Base-by-base conservation (phyloP, 2,329 filamentous ascomycete genomes). In the Claviceps maximensis region DNA sequence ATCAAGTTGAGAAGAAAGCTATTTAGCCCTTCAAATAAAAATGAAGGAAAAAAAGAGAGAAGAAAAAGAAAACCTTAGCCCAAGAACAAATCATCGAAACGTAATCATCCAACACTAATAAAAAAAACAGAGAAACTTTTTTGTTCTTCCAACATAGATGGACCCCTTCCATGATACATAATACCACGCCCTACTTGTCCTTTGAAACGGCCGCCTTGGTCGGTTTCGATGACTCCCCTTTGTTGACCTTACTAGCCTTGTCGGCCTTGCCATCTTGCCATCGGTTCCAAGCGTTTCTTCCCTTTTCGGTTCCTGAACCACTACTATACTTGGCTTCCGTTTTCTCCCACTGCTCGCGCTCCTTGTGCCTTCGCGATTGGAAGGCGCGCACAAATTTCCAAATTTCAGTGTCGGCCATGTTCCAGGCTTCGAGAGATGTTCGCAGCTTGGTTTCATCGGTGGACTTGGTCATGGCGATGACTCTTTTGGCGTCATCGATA, bases 301-400 rank as follows among this genome's bases (percentile, higher is more conserved):
- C 71, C 55, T 70, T 70, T 53, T 77, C 75, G 13, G 67, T 72
- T 3, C 80, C 81, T n/a, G 78, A 77, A 21, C 80, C 80, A 9
- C 79, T 80, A 1, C 75, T 78, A 63, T 79, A 88, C 59, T 73
- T 76, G 57, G 75, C 75, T 69, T 88, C 84, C 55, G 85, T 78
- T 56, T 83, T 77, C 63, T 87, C 83, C 84, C 85, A 90, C 60
- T 77, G 73, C 58, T 72, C 65, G 53, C 84, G 71, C 71, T 89
- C 85, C 47, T 84, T 72, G 27, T 74, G 69, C 44, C 77, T 71
- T 40, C 85, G 70, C 19, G 84, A 84, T 50, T 82, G 70, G 57
- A 78, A 88, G 0, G 86, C 85, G 40, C 82, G 72, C 5, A 82
- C 76, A 62, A 90, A 90, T 61, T 79, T 80, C 86, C 86, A 91